phyloP scores from a whole-genome alignment of 371 early-diverging fungal genomes.

The Blastocladiella emersonii region DNA sequence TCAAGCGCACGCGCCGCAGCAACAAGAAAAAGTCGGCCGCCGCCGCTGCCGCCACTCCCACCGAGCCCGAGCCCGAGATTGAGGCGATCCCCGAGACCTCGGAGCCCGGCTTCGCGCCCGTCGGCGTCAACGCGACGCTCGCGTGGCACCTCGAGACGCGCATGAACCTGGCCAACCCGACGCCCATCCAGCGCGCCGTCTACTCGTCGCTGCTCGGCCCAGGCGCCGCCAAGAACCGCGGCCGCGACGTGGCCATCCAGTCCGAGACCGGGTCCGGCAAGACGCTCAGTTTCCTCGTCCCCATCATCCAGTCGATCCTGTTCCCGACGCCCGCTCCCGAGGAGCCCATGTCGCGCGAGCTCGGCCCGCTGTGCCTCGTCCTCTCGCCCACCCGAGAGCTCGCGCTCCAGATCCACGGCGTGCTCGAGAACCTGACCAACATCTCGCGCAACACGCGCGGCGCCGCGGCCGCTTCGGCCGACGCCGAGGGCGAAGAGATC shows the following conservation, averaged over 20 bases:
- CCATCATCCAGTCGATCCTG: conserved; percentile 33
- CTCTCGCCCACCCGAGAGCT: conserved; percentile 92
- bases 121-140: conserved; percentile 58
- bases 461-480: background rate
- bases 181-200: conserved; percentile 57
- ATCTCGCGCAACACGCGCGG: conserved; percentile 21
- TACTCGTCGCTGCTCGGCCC: conserved; percentile 45
- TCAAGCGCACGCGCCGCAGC: background rate
- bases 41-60: background rate
- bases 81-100: too few relatives aligned
- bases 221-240: background rate
- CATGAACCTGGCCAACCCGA: conserved; percentile 47
- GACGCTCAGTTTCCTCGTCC: conserved; percentile 89
- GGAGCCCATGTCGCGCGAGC: background rate
- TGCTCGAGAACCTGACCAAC: conserved; percentile 15
- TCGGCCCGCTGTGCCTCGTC: conserved; percentile 55
- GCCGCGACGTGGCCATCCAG: conserved; percentile 71
- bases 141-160: conserved; percentile 42
- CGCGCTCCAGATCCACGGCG: conserved; percentile 79
- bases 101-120: conserved; percentile 42
- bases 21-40: background rate
- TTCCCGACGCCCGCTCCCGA: conserved; percentile 12
- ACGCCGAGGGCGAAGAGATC: background rate
- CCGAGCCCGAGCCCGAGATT: background rate
- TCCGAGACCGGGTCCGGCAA: conserved; percentile 98